Percentiles rank a stretch among this genome's conserved stretches.
Evolutionary conservation across 1,284 basidiomycete species (phyloP).

Genomic region (Clitocybe nebularis): DNA sequence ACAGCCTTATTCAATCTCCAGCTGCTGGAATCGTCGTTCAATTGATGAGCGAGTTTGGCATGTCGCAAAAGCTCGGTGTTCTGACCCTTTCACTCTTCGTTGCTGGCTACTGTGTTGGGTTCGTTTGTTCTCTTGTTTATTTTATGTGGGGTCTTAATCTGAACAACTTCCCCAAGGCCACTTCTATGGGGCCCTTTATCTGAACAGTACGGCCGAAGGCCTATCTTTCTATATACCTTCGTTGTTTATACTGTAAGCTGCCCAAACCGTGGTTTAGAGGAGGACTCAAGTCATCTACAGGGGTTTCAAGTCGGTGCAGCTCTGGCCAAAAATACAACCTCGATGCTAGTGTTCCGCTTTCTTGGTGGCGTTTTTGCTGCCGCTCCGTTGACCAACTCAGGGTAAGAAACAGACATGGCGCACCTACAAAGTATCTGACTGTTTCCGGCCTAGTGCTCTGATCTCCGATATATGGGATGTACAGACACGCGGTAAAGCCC

Average conservation of each 20-base stretch:
- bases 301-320: conserved; percentile 61
- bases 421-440: neutral
- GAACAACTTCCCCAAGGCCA: conserved; percentile 32
- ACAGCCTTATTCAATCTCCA: conserved; percentile 13
- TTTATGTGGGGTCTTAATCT: neutral
- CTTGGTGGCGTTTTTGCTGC: conserved; percentile 60
- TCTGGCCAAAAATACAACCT: conserved; percentile 54
- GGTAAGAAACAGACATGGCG: conserved; percentile 28
- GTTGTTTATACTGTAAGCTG: conserved; percentile 52
- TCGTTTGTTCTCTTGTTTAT: conserved; percentile 5
- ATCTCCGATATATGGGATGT: conserved; percentile 70
- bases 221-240: conserved; percentile 67
- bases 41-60: conserved; percentile 47
- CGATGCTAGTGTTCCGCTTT: conserved; percentile 67
- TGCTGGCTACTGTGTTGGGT: conserved; percentile 53
- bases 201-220: conserved; percentile 53
- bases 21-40: conserved; percentile 45
- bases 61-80: conserved; percentile 50
- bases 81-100: conserved; percentile 54
- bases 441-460: conserved; percentile 31
- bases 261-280: too few relatives aligned
- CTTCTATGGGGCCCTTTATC: conserved; percentile 63
- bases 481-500: conserved; percentile 62
- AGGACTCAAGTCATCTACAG: too few relatives aligned
- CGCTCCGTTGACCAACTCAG: conserved; percentile 45